These are phyloP conservation scores for Neopestalotiopsis clavispora DNA, from an alignment of 2,329 filamentous ascomycete genomes.

Conservation along the genomic window DNA sequence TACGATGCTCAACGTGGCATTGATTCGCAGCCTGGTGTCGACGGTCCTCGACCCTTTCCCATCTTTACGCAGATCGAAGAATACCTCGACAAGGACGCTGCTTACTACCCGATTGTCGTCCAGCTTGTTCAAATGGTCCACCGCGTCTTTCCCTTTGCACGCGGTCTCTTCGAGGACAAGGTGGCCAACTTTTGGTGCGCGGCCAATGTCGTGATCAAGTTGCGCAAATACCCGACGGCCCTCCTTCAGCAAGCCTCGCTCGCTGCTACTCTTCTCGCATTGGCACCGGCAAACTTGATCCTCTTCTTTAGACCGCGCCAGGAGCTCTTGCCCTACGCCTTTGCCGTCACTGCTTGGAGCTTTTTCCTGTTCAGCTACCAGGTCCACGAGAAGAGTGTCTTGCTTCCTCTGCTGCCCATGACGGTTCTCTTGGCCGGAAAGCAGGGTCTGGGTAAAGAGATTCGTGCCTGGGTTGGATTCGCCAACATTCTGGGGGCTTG, in stretches of 20 bases:
- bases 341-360: slow-evolving; percentile 88
- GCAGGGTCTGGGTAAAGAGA: slow-evolving; percentile 76
- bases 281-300: slow-evolving; percentile 78
- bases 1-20: slow-evolving; percentile 72
- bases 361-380: slow-evolving; percentile 99
- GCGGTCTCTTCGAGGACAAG: slow-evolving; percentile 98
- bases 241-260: slow-evolving; percentile 80
- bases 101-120: slow-evolving; percentile 76
- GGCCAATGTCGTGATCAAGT: slow-evolving; percentile 86
- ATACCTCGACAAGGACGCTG: slow-evolving; percentile 65
- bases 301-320: slow-evolving; percentile 81
- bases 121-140: slow-evolving; percentile 85
- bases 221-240: slow-evolving; percentile 72
- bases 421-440: slow-evolving; percentile 82
- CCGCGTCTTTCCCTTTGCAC: slow-evolving; percentile 92
- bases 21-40: slow-evolving; percentile 58
- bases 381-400: slow-evolving; percentile 96
- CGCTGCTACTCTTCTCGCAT: slow-evolving; percentile 74
- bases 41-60: slow-evolving; percentile 65
- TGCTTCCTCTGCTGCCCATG: slow-evolving; percentile 92
- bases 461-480: slow-evolving; percentile 92
- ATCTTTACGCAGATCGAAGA: slow-evolving; percentile 63
- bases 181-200: slow-evolving; percentile 99
- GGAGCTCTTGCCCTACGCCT: slow-evolving; percentile 76
- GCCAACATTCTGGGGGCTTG: slow-evolving; percentile 88